phyloP scores from a whole-genome alignment of 1,284 basidiomycete genomes.

The Cutaneotrichosporon sp. region DNA sequence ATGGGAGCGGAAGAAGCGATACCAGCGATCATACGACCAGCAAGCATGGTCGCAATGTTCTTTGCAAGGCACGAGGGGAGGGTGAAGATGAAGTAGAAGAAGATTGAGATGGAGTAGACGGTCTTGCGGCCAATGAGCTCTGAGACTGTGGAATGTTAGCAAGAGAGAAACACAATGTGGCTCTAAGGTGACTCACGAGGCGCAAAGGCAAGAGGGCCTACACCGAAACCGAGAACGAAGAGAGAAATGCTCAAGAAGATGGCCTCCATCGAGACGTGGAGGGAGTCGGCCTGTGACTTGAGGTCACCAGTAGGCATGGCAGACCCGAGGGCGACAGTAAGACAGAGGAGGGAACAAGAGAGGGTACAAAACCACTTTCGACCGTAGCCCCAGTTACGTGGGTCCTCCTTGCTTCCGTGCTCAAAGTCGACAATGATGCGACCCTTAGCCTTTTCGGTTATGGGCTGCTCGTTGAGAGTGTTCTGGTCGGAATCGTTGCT shows the following conservation, averaged over 20 bases:
- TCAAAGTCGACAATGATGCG: constrained; percentile 39
- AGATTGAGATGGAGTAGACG: constrained; percentile 52
- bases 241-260: constrained; percentile 53
- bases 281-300: constrained; percentile 40
- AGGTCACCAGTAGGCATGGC: constrained; percentile 56
- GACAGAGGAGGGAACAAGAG: constrained; percentile 36
- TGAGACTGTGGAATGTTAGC: constrained; percentile 27
- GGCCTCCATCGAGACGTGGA: constrained; percentile 52
- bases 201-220: constrained; percentile 53
- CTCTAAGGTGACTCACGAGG: constrained; percentile 23
- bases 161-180: neutral
- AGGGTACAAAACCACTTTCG: constrained; percentile 43
- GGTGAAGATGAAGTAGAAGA: constrained; percentile 55
- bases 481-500: constrained; percentile 12
- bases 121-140: constrained; percentile 51
- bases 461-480: constrained; percentile 7
- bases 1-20: constrained; percentile 55
- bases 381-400: constrained; percentile 37
- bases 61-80: constrained; percentile 54
- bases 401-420: constrained; percentile 34
- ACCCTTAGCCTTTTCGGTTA: constrained; percentile 24
- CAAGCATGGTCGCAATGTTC: constrained; percentile 55
- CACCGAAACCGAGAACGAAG: constrained; percentile 56
- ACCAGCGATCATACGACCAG: constrained; percentile 55
- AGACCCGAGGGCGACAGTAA: constrained; percentile 51